Base-by-base conservation (phyloP, 768 basidiomycete species). In the Mycena amicta region DNA sequence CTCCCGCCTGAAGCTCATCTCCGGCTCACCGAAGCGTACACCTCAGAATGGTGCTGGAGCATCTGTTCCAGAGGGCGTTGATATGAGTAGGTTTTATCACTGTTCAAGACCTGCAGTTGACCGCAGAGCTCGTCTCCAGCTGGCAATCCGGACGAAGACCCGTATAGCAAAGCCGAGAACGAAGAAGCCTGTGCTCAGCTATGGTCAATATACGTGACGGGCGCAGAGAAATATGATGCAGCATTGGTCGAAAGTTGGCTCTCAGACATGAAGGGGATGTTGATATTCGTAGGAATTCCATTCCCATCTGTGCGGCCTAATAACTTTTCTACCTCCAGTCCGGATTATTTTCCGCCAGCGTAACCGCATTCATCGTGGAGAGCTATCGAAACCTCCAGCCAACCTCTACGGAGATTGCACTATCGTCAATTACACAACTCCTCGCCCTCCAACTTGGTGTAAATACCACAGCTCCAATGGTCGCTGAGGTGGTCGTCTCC, bases 301-400 rank as follows among this genome's bases (percentile, higher is more conserved):
- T 22, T 28, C 26, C 27, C 12, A 3, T 41, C 3, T 30, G 31
- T 27, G 2, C 37, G 18, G 33, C 33, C 18, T 37, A 52, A n/a
- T n/a, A n/a, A 33, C 31, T 41, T 6, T 45, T 31, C 2, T 4
- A 12, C 2, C 37, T 18, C 39, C 28, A 59, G 53, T 49, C 58
- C 15, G 53, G 58, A 30, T 52, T 59, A 18, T 59, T 59, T n/a
- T 59, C 53, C 5, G 58, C 58, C 4, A 60, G 33, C n/a, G 33
- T 60, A 27, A 55, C 58, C 15, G 58, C 53, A 1, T 60, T 59
- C 33, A 20, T 59, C 22, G 53, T 59, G 15, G 58, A 59, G 28
- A 59, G 57, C 28, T 59, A 59, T 29, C 27, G 39, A 15, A 53
- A 3, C 37, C 43, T 59, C 1, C 46, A 50, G 46, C 53, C 52